These are phyloP conservation scores for Coleophoma eucalyptorum DNA, from an alignment of 2,329 filamentous ascomycete species.

Conservation along the genomic window DNA sequence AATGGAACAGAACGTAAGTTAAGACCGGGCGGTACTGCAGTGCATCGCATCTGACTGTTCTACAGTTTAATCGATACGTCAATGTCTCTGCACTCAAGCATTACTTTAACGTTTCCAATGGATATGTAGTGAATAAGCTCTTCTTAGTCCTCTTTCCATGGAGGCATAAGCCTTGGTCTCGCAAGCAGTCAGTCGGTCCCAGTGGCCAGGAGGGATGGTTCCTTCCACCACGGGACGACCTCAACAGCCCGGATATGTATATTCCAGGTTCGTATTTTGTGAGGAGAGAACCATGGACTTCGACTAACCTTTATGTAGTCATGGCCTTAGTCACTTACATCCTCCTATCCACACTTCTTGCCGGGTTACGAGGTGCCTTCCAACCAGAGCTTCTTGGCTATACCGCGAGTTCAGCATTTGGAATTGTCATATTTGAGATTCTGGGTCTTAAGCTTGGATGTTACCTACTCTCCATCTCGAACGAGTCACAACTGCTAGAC, in stretches of 20 bases:
- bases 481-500: constrained; percentile 89
- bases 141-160: constrained; percentile 94
- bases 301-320: constrained; percentile 37
- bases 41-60: neutral
- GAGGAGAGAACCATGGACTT: constrained; percentile 49
- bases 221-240: constrained; percentile 86
- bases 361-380: constrained; percentile 86
- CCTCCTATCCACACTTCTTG: constrained; percentile 84
- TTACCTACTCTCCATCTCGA: constrained; percentile 90
- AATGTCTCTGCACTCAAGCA: constrained; percentile 93
- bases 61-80: constrained; percentile 74
- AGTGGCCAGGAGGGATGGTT: constrained; percentile 73
- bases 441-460: constrained; percentile 86
- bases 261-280: constrained; percentile 61
- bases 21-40: neutral
- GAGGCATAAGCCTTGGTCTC: constrained; percentile 96
- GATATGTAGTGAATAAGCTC: constrained; percentile 91
- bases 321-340: constrained; percentile 99
- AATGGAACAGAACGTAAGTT: constrained; percentile 82
- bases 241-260: constrained; percentile 99
- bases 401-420: constrained; percentile 79
- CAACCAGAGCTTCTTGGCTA: constrained; percentile 90
- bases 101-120: constrained; percentile 99
- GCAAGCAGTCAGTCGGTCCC: constrained; percentile 73
- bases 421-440: constrained; percentile 84